Percentiles rank a stretch among this genome's conserved stretches.
Evolutionary conservation across 257 asterid species (phyloP).

Genomic region (Solanum appendiculatum): DNA sequence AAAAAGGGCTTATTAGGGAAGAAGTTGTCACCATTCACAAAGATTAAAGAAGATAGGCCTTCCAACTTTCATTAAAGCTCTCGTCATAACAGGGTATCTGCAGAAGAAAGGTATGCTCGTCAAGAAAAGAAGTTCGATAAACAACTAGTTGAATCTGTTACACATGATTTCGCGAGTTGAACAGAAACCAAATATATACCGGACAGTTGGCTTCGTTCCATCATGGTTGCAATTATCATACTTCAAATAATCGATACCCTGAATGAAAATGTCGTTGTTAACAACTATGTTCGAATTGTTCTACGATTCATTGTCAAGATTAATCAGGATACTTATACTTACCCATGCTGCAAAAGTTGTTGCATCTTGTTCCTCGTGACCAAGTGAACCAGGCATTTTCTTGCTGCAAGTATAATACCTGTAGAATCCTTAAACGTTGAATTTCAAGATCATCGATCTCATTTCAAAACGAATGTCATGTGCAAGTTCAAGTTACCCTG

Average conservation of each 20-base stretch:
- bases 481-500: slow-evolving; percentile 45
- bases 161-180: background rate
- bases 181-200: slow-evolving; percentile 21
- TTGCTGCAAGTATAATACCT: slow-evolving; percentile 75
- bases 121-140: background rate
- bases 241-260: slow-evolving; percentile 93
- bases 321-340: background rate
- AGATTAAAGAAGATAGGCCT: slow-evolving; percentile 73
- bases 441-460: background rate
- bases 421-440: slow-evolving; percentile 3
- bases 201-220: slow-evolving; percentile 52
- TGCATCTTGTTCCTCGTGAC: slow-evolving; percentile 82
- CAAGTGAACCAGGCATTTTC: slow-evolving; percentile 90
- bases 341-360: slow-evolving; percentile 84
- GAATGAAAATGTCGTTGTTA: background rate
- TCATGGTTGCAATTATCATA: slow-evolving; percentile 78
- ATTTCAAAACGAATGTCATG: background rate
- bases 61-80: slow-evolving; percentile 67
- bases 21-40: slow-evolving; percentile 61
- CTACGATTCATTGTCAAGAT: background rate
- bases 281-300: background rate
- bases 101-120: background rate
- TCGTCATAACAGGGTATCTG: slow-evolving; percentile 84
- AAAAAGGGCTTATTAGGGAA: background rate
- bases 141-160: background rate